Percentiles rank a stretch among this genome's conserved stretches.
phyloP scores from a whole-genome alignment of 169 alveolate species.

The Plasmodium fragile region DNA sequence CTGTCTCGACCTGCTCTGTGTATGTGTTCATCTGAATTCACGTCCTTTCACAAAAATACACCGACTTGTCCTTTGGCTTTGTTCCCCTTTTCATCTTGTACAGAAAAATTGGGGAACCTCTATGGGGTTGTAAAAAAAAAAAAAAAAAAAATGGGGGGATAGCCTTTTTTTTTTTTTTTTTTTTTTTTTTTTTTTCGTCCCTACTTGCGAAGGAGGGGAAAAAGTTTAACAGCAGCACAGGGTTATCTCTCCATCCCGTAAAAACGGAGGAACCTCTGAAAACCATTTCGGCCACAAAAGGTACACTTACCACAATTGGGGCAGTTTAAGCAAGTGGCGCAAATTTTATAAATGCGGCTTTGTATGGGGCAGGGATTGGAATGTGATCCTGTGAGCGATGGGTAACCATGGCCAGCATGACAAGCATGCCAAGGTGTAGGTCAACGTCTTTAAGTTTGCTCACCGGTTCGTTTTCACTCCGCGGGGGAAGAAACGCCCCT shows the following conservation, averaged over 20 bases:
- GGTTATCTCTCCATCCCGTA: background rate
- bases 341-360: background rate
- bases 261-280: background rate
- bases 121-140: background rate
- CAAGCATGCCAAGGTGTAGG: background rate
- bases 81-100: background rate
- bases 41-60: background rate
- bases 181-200: no score
- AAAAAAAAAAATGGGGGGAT: no score
- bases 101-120: background rate
- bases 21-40: background rate
- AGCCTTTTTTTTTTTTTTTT: background rate
- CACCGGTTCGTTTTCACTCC: background rate
- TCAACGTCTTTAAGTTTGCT: background rate
- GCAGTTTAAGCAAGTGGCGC: background rate
- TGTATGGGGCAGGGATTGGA: background rate
- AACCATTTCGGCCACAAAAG: background rate
- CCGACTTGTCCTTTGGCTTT: background rate
- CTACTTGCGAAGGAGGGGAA: background rate
- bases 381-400: background rate
- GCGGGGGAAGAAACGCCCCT: background rate
- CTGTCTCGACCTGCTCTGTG: background rate
- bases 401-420: background rate
- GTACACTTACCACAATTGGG: background rate
- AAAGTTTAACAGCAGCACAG: background rate